Evolutionary conservation across 371 early-diverging fungal species (phyloP).

Genomic region (Chytridium lagenaria): DNA sequence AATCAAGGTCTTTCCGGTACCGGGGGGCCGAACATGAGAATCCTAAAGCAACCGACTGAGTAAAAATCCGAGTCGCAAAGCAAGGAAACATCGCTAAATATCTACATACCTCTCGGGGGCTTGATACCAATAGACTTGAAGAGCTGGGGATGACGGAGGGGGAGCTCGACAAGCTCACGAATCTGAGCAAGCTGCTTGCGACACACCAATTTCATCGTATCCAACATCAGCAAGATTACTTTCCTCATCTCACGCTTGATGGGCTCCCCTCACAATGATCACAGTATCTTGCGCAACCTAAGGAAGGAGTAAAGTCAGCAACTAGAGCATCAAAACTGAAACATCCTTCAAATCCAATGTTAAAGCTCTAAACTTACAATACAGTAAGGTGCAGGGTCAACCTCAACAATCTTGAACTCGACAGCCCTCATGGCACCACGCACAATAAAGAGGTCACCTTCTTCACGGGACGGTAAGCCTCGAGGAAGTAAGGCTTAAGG

Average conservation of each 20-base stretch:
- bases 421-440: slow-evolving; percentile 98
- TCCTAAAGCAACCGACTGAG: slow-evolving; percentile 52
- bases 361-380: slow-evolving; percentile 94
- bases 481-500: slow-evolving; percentile 97
- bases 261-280: slow-evolving; percentile 98
- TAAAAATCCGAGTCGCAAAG: background rate
- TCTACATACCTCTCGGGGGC: slow-evolving; percentile 90
- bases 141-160: slow-evolving; percentile 96
- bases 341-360: background rate
- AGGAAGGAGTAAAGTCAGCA: slow-evolving; percentile 13
- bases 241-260: slow-evolving; percentile 99
- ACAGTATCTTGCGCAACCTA: slow-evolving; percentile 95
- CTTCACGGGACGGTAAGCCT: slow-evolving; percentile 94
- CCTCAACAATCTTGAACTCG: slow-evolving; percentile 99
- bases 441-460: slow-evolving; percentile 94
- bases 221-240: slow-evolving; percentile 93
- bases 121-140: slow-evolving; percentile 99
- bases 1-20: slow-evolving; percentile 85
- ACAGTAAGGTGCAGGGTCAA: slow-evolving; percentile 94
- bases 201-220: slow-evolving; percentile 99
- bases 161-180: slow-evolving; percentile 98
- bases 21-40: slow-evolving; percentile 99
- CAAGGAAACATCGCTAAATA: background rate
- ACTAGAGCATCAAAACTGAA: slow-evolving; percentile 1
- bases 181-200: slow-evolving; percentile 99